Conservation (phyloP, 306 rosid species). For the Arachis hypogaea region DNA sequence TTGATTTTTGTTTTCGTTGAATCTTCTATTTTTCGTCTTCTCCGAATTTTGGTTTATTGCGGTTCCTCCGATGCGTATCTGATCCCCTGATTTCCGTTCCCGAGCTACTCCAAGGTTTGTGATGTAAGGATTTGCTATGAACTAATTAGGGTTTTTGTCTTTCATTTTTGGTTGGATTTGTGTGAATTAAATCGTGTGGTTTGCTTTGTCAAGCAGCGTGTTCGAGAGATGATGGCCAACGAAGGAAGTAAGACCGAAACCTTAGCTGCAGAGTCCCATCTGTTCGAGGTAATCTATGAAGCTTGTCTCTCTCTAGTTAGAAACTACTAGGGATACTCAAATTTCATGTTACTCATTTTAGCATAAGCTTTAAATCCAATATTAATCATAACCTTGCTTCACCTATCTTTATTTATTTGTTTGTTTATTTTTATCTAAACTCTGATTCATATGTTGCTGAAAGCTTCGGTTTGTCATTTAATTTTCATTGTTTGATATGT, state of each 20-base stretch:
- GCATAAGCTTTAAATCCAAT: conserved; percentile 30
- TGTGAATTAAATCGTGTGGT: conserved; percentile 4
- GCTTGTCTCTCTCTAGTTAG: background rate
- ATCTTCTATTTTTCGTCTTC: conserved; percentile 30
- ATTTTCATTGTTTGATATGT: conserved; percentile 7
- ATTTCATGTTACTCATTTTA: background rate
- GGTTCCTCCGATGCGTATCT: conserved; percentile 40
- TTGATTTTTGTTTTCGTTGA: conserved; percentile 11
- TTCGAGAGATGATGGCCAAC: conserved; percentile 62
- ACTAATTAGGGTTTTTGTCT: conserved; percentile 64
- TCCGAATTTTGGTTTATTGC: conserved; percentile 47
- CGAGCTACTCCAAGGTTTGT: conserved; percentile 51
- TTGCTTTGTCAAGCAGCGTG: conserved; percentile 50
- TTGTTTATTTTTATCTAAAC: background rate
- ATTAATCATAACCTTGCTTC: background rate
- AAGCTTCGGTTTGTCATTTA: conserved; percentile 8
- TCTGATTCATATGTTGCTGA: conserved; percentile 23
- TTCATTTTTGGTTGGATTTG: conserved; percentile 16
- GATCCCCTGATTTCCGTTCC: conserved; percentile 23
- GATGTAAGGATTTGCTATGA: conserved; percentile 29
- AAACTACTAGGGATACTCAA: conserved; percentile 6
- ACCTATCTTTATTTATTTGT: too few species aligned
- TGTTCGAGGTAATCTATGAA: conserved; percentile 63
- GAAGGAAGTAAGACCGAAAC: conserved; percentile 82
- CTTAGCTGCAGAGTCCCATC: conserved; percentile 59